Evolutionary conservation across 257 asterid species (phyloP), one percentile per base, ranked within the genome.

Genomic region (Ilex asprella): DNA sequence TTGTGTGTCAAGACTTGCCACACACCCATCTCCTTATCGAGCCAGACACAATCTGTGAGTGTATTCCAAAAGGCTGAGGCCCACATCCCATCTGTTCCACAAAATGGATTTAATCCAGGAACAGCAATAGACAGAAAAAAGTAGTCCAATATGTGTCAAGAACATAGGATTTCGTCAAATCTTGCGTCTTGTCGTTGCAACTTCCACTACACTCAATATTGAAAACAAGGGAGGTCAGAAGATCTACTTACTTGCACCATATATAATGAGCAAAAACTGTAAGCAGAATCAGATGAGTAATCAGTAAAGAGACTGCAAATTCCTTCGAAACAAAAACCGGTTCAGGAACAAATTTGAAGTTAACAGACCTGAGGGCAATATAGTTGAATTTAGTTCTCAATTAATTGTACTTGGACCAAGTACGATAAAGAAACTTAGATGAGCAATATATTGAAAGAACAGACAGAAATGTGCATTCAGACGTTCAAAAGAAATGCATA

Each of bases 301-400:
- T 80, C 74, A 77, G 71, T 47, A 80, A 63, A 27, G 70, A 59
- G 35, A 80, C 53, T 14, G 83, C 81, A 60, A 80, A 74, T 63
- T 66, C 69, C 58, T 68, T 75, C 1, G 86, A 80, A 49, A 77
- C 69, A 67, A 80, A 80, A 52, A 77, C 62, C 29, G 69, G 61
- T 65, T 80, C 83, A 29, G 83, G 86, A 71, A 80, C 73, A 66
- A 80, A 80, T 77, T 77, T 80, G 76, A 80, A 80, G 72, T 80
- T 80, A 57, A 80, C 86, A 31, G 86, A 80, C 86, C 86, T 80
- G 81, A 39, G 27, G 32, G 35, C 27, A 60, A 66, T 14, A 10
- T 49, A 65, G 59, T 30, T 44, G n/a, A 27, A 43, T 58, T 66
- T 55, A 61, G 63, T 44, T 56, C 54, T 62, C n/a, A 16, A 2